Percentiles rank a stretch among this genome's conserved stretches.
These are phyloP conservation scores for Botrytis fabae DNA, from an alignment of 2,329 filamentous ascomycete genomes.

Conservation along the genomic window DNA sequence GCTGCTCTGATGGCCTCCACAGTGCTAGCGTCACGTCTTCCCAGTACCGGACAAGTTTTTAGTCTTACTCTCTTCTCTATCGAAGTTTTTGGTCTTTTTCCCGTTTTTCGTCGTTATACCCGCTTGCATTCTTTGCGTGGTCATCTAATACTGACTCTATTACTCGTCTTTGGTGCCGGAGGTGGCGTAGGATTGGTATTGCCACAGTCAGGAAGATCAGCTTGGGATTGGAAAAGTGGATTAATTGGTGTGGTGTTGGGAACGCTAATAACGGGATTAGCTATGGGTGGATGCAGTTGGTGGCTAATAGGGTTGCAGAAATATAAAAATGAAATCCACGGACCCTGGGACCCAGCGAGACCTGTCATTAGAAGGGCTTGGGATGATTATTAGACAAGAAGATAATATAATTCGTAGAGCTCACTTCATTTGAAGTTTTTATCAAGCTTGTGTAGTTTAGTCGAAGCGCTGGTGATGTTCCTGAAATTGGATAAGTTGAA, in stretches of 20 bases:
- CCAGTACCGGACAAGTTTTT: constrained; percentile 91
- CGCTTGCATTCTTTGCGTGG: constrained; percentile 79
- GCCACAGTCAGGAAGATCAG: constrained; percentile 55
- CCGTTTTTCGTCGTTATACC: constrained; percentile 91
- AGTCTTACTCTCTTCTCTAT: constrained; percentile 94
- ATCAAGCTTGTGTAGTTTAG: neutral
- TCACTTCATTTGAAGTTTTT: neutral
- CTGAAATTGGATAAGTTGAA: neutral
- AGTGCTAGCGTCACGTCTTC: constrained; percentile 85
- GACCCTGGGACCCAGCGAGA: constrained; percentile 94
- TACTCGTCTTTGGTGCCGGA: constrained; percentile 77
- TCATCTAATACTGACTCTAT: constrained; percentile 73
- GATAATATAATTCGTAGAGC: too few relatives aligned
- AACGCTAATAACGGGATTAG: constrained; percentile 69
- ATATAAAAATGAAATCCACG: constrained; percentile 98
- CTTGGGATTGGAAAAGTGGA: constrained; percentile 39
- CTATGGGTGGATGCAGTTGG: constrained; percentile 94
- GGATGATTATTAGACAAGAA: constrained; percentile 17
- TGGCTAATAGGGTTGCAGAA: constrained; percentile 97
- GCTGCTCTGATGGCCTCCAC: constrained; percentile 96
- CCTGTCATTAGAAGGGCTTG: constrained; percentile 66
- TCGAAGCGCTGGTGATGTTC: neutral
- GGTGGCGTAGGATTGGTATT: constrained; percentile 67
- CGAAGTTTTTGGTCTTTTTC: constrained; percentile 94
- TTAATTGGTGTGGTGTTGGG: constrained; percentile 73